A percentile compares a stretch with the other conserved stretches of the same genome.
Evolutionary conservation across 2,329 filamentous ascomycete species (phyloP).

Genomic region (Fusarium virguliforme): DNA sequence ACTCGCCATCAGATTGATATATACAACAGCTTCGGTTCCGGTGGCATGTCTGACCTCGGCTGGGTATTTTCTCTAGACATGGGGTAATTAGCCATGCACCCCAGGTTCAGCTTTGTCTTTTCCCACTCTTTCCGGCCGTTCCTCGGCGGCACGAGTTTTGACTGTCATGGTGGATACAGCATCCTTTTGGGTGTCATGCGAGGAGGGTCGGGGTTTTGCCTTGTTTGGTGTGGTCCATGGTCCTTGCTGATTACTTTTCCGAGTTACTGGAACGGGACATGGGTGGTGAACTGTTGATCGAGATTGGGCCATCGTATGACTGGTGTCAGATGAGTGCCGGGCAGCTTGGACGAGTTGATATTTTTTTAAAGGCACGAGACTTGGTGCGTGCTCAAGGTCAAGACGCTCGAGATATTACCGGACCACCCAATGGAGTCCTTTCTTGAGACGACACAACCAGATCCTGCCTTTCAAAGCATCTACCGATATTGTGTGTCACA

Average conservation of each 20-base stretch:
- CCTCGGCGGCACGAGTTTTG: conserved; percentile 39
- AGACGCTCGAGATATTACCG: neutral
- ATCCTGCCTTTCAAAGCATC: neutral
- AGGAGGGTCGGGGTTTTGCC: conserved; percentile 27
- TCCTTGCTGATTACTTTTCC: neutral
- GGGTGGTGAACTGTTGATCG: conserved; percentile 9
- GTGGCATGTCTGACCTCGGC: conserved; percentile 18
- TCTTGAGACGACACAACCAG: neutral
- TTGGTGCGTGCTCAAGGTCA: neutral
- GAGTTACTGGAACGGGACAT: conserved; percentile 6
- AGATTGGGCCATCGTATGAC: conserved; percentile 3
- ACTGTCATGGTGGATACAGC: conserved; percentile 37
- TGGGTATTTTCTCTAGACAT: conserved; percentile 18
- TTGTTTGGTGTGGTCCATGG: conserved; percentile 8
- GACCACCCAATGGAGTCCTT: neutral
- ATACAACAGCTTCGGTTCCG: conserved; percentile 6
- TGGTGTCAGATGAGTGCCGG: neutral
- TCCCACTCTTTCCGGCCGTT: conserved; percentile 38
- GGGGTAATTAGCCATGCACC: conserved; percentile 43
- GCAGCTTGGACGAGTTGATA: neutral
- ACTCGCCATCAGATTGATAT: conserved; percentile 19
- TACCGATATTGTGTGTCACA: too few relatives aligned
- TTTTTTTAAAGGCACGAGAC: conserved; percentile 4
- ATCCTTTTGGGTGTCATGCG: conserved; percentile 3
- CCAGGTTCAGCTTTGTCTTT: conserved; percentile 34